Evolutionary conservation across 2,329 filamentous ascomycete genomes (phyloP), one percentile per base, ranked within the genome.

Genomic region (Colletotrichum eleusines): DNA sequence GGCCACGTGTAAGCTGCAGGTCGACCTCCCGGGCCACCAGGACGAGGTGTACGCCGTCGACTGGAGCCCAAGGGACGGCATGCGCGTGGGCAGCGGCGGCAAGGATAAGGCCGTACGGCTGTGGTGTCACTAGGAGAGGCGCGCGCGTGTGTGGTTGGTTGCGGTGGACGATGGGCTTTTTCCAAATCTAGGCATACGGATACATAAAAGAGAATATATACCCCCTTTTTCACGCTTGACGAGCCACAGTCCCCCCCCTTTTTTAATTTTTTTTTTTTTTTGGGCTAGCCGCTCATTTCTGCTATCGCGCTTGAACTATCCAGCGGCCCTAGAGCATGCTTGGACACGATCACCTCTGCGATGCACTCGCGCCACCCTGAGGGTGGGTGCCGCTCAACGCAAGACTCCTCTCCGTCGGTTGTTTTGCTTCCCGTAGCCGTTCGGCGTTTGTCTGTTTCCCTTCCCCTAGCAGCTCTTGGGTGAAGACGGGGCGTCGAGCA

Each of bases 21-120:
- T 84, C 58, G 95, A 98, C 83, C 84, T 98, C 55, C 94, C 95
- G 0, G 94, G 95, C 0, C 95, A 98, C 80, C 89, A 93, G 78
- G 95, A 97, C 76, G 94, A 98, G 80, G 95, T 98, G 0, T 98
- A 95, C 80, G 94, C 95, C 0, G 91, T 98, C 16, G 95, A 98
- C 79, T 98, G 95, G 96, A 95, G 93, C 75, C 92, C 94, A 0
- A 20, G 69, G 28, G 95, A 98, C 79, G 96, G 96, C 11, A 89
- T 94, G 75, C 91, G 91, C 75, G 95, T 98, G 20, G 94, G 91
- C 23, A 97, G 94, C 79, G 96, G 95, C 65, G 96, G 96, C 12
- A 95, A 95, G 79, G 96, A 99, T 80, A 98, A 97, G 80, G 89
- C 89, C 2, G 89, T 92, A 26, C 84, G 89, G 74, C 80, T 91